Evolutionary conservation across 345 rosid genomes (phyloP).

Genomic region (Adansonia digitata): DNA sequence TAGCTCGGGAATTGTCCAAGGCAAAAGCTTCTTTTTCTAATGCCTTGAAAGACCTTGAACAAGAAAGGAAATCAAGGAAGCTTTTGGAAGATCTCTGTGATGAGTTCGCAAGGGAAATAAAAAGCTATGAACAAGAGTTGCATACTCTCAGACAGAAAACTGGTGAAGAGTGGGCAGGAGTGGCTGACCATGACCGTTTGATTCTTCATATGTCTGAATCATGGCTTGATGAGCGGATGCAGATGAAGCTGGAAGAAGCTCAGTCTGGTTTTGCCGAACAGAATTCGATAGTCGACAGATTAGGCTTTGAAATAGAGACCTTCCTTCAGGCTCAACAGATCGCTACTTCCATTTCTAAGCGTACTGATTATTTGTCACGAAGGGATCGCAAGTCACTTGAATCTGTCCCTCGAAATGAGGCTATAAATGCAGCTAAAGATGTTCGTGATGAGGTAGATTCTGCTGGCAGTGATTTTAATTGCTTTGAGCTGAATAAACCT

Average conservation of each 20-base stretch:
- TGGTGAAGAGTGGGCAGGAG: conserved; percentile 63
- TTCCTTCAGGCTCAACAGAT: conserved; percentile 54
- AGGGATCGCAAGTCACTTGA: conserved; percentile 66
- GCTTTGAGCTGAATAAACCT: conserved; percentile 78
- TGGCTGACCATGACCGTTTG: conserved; percentile 50
- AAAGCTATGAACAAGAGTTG: conserved; percentile 63
- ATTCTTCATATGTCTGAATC: conserved; percentile 90
- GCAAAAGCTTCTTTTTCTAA: conserved; percentile 53
- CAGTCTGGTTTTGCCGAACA: conserved; percentile 35
- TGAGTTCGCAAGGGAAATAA: conserved; percentile 82
- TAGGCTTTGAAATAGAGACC: conserved; percentile 70
- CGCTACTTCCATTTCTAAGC: conserved; percentile 24
- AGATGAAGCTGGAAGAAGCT: conserved; percentile 68
- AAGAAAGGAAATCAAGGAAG: conserved; percentile 56
- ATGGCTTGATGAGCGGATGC: conserved; percentile 95
- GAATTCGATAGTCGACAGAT: conserved; percentile 56
- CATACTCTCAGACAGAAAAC: conserved; percentile 64
- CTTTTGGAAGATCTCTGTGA: conserved; percentile 82
- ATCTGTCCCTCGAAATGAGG: conserved; percentile 63
- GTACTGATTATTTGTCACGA: conserved; percentile 17
- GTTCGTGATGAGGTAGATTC: conserved; percentile 64
- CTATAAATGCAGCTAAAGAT: conserved; percentile 59
- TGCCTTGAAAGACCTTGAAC: conserved; percentile 59
- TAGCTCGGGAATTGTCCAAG: conserved; percentile 74
- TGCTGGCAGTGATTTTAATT: conserved; percentile 68